Base-by-base conservation (phyloP, 2,329 filamentous ascomycete genomes). In the Stagonosporopsis chrysanthemi region DNA sequence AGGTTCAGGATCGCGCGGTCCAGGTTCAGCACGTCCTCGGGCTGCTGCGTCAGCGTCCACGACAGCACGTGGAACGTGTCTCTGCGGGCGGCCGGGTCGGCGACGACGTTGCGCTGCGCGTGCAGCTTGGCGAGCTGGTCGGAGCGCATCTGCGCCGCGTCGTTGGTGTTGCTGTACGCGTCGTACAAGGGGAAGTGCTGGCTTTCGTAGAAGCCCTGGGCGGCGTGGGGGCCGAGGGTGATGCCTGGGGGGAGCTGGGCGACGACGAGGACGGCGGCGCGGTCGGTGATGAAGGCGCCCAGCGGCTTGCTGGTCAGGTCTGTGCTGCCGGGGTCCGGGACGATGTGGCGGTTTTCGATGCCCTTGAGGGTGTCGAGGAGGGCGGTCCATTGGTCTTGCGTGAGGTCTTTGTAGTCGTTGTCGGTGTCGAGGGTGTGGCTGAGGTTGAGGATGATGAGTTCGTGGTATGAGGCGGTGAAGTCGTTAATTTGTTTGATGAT, bases 381-480 rank as follows among this genome's bases (percentile, higher is more conserved):
- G n/a, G 72, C 65, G 62, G 78, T 73, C 69, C 77, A 78, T 26
- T 82, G 76, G 22, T 66, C 64, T 17, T 76, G 63, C 7, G 66
- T 69, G 52, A 82, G 78, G 52, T 76, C 65, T 31, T 65, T 69
- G 58, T 76, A 78, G 26, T 72, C 61, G 43, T 76, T 66, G 40
- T 78, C 74, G 4, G 78, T 77, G 59, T 81, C 76, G 14, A 80
- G 66, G 4, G 77, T 79, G 41, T 82, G 81, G 15, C 76, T 76
- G n/a, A 83, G 67, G 31, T 79, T 75, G 49, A 83, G 73, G 54
- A 83, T 78, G 48, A 83, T 70, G 47, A 83, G 70, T 58, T 83
- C 81, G 11, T 78, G 63, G 60, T 79, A 78, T 19, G 80, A 69
- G 6, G 67, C 56, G 1, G 79, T 81, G 60, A 83, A 83, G 19